phyloP scores from a whole-genome alignment of 805 yeast genomes.

The Pichia nanzhaoensis region DNA sequence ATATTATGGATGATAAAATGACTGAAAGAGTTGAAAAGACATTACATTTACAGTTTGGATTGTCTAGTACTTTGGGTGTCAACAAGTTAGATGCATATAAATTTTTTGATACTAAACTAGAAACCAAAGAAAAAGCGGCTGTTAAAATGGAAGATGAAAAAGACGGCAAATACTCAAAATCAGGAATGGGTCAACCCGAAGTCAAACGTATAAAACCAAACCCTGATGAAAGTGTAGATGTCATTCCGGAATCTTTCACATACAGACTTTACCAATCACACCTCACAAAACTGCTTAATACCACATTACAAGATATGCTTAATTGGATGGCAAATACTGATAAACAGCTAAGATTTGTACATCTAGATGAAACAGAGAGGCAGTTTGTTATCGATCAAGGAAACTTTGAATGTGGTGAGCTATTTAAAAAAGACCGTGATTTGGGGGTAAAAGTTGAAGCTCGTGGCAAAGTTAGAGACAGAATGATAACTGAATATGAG shows the following conservation, averaged over 20 bases:
- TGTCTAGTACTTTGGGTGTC: not conserved
- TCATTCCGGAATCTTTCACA: constrained; percentile 12
- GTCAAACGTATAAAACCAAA: constrained; percentile 1
- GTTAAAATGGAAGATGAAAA: not conserved
- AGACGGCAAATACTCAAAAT: too few relatives aligned
- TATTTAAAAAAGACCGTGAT: constrained; percentile 33
- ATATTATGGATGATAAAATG: constrained; percentile 9
- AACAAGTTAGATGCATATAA: constrained; percentile 12
- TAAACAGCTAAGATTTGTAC: constrained; percentile 21
- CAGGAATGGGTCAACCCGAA: not conserved
- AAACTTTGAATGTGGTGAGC: constrained; percentile 35
- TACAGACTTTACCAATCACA: constrained; percentile 29
- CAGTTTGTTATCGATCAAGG: constrained; percentile 35
- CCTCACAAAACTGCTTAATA: constrained; percentile 34
- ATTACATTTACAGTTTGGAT: constrained; percentile 13
- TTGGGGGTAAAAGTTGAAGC: constrained; percentile 28
- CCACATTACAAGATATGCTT: constrained; percentile 27
- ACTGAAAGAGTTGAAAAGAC: constrained; percentile 17
- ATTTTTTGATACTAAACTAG: constrained; percentile 14
- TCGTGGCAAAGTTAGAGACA: constrained; percentile 27
- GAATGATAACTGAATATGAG: constrained; percentile 24
- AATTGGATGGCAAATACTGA: constrained; percentile 18
- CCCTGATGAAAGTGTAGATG: not conserved
- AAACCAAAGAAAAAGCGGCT: not conserved
- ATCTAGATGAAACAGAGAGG: constrained; percentile 33